A percentile compares a stretch with the other conserved stretches of the same genome.
These are phyloP conservation scores for Fusarium euwallaceae DNA, from an alignment of 2,329 filamentous ascomycete species.

Conservation along the genomic window DNA sequence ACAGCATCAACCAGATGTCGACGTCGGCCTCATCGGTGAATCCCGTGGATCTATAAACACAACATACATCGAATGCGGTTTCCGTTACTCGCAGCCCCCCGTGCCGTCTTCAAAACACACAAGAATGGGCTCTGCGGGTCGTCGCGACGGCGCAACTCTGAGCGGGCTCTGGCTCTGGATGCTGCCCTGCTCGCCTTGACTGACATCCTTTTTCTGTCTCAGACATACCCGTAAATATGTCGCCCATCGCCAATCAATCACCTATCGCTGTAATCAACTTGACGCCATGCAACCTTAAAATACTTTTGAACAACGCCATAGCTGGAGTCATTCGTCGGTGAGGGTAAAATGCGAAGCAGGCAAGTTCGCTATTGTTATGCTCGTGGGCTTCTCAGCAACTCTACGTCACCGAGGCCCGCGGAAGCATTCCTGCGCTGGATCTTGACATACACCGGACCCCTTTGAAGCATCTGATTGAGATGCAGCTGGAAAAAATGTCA, in stretches of 20 bases:
- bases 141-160: constrained; percentile 46
- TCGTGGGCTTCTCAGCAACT: neutral
- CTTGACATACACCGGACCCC: neutral
- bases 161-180: constrained; percentile 34
- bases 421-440: neutral
- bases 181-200: constrained; percentile 41
- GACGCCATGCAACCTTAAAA: constrained; percentile 41
- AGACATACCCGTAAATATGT: constrained; percentile 52
- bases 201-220: constrained; percentile 47
- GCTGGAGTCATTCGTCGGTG: neutral
- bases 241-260: constrained; percentile 46
- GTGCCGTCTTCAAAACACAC: constrained; percentile 48
- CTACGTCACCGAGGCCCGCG: neutral
- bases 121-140: constrained; percentile 42
- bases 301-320: constrained; percentile 23
- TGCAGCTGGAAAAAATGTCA: constrained; percentile 1
- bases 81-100: constrained; percentile 47
- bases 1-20: constrained; percentile 52
- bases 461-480: neutral
- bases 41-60: constrained; percentile 50
- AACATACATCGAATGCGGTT: constrained; percentile 51
- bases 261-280: constrained; percentile 51
- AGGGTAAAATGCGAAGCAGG: constrained; percentile 1
- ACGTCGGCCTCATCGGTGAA: constrained; percentile 52
- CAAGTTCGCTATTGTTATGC: neutral